phyloP scores from a whole-genome alignment of 1,284 basidiomycete genomes.

The Cutaneotrichosporon cyanovorans region DNA sequence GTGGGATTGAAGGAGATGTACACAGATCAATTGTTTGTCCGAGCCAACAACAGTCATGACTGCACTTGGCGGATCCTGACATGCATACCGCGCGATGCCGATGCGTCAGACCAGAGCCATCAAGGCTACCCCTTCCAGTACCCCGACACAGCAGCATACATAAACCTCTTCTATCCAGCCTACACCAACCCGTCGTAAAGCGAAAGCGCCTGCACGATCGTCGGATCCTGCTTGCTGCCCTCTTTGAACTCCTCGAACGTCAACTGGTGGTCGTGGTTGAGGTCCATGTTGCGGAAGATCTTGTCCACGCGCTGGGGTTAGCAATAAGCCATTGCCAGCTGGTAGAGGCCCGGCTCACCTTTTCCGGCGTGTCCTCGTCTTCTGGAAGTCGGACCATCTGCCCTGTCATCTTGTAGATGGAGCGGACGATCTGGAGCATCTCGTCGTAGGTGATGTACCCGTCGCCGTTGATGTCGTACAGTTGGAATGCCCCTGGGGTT shows the following conservation, averaged over 20 bases:
- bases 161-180: neutral
- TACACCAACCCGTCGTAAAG: slow-evolving; percentile 53
- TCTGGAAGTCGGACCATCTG: slow-evolving; percentile 97
- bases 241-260: slow-evolving; percentile 95
- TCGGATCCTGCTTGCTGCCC: slow-evolving; percentile 94
- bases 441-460: slow-evolving; percentile 96
- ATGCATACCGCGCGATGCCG: too few species aligned
- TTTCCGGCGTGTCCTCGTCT: slow-evolving; percentile 98
- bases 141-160: too few species aligned
- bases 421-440: slow-evolving; percentile 93
- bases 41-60: too few species aligned
- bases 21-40: too few species aligned
- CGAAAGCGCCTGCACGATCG: slow-evolving; percentile 77
- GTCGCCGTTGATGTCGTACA: slow-evolving; percentile 98
- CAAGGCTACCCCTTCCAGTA: too few species aligned
- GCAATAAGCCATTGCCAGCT: neutral
- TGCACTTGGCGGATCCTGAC: too few species aligned
- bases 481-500: slow-evolving; percentile 88
- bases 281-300: slow-evolving; percentile 89
- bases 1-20: too few species aligned
- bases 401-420: slow-evolving; percentile 98
- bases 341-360: slow-evolving; percentile 52
- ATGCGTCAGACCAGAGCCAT: too few species aligned
- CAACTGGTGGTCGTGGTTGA: slow-evolving; percentile 77
- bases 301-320: slow-evolving; percentile 77